Evolutionary conservation across 2,329 filamentous ascomycete species (phyloP), one percentile per base, ranked within the genome.

Genomic region (Fusarium secorum): DNA sequence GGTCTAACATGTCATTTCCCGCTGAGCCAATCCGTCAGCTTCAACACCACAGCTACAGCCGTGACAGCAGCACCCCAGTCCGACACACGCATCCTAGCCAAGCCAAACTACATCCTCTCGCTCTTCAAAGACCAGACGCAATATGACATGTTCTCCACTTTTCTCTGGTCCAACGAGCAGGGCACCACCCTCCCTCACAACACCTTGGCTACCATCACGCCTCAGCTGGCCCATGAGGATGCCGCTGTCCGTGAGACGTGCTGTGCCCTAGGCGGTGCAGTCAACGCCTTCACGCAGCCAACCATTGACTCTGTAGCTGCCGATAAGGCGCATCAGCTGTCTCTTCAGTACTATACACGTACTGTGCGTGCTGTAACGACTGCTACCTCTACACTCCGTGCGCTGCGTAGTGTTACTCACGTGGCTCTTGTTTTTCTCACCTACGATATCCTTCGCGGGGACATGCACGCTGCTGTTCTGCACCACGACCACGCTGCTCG

Each of bases 341-440:
- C 73, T 0, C 61, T 75, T 8, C 30, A 59, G 13, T 64, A 75
- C 26, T 74, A 74, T 24, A 74, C 70, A 44, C 69, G 71, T 8
- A 72, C 73, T 11, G 51, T 75, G 4, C 61, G 51, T 15, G 64
- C 66, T 13, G 51, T 75, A 2, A 39, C 62, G 13, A 46, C 59
- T 3, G 55, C 59, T 2, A 44, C 52, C 20, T 39, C 60, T 2
- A 65, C 68, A 1, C 51, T 53, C 0, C 41, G 39, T 38, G 52
- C 66, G 11, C 58, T 73, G 4, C 60, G 69, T 11, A 72, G 46
- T 6, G 69, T 73, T 22, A 71, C 66, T 24, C 49, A 75, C 18
- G 68, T 66, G n/a, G 69, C 73, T 11, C 60, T 75, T 8, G 60
- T 75, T 13, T 74, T 75, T 11, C 62, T 72, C 15, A 70, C 72